These are phyloP conservation scores for Ustilago curta DNA, from an alignment of 1,284 basidiomycete species.

Conservation along the genomic window DNA sequence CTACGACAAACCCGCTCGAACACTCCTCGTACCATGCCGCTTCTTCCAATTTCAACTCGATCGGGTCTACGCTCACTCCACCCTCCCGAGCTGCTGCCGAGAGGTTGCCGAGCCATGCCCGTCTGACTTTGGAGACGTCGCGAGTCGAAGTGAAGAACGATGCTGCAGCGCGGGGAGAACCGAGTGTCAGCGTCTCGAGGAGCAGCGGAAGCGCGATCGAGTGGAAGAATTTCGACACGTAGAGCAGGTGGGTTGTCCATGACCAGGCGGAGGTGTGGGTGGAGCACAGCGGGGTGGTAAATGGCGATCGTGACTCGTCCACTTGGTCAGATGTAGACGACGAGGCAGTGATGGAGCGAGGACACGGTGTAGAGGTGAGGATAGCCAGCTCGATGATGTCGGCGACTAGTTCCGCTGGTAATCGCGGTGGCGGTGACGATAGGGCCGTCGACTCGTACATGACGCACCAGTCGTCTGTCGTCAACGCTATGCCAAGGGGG, in stretches of 20 bases:
- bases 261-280: conserved; percentile 21
- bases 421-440: neutral
- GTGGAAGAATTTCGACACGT: conserved; percentile 34
- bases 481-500: neutral
- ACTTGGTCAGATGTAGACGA: neutral
- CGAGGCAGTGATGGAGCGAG: neutral
- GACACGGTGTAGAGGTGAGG: conserved; percentile 28
- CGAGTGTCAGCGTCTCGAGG: conserved; percentile 35
- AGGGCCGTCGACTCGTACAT: conserved; percentile 3
- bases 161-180: neutral
- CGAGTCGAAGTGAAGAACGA: conserved; percentile 10
- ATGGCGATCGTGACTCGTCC: conserved; percentile 7
- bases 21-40: conserved; percentile 46
- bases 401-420: conserved; percentile 40
- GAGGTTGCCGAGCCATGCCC: conserved; percentile 45
- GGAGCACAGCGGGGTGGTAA: conserved; percentile 17
- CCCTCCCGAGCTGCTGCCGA: conserved; percentile 4
- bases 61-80: conserved; percentile 12
- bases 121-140: neutral
- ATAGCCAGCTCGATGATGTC: conserved; percentile 39
- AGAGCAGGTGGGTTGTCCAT: conserved; percentile 14
- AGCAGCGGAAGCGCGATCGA: conserved; percentile 30
- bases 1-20: conserved; percentile 42
- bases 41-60: conserved; percentile 19
- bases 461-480: neutral